Base-by-base conservation (phyloP, 2,329 filamentous ascomycete species). In the Thelonectria discophora region DNA sequence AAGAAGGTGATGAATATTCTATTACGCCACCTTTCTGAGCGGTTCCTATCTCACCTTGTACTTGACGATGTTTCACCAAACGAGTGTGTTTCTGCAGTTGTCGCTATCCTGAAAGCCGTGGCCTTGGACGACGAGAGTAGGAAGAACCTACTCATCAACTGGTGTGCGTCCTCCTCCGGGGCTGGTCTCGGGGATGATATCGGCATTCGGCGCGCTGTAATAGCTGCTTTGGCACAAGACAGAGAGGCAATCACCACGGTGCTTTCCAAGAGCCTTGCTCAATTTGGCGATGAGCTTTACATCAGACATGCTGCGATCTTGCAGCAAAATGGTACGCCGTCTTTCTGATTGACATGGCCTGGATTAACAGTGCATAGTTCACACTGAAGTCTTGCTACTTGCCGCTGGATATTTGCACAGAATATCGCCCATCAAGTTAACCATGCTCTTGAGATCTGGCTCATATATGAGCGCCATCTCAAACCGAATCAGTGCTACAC, bases 261-360 rank as follows among this genome's bases (percentile, higher is more conserved):
- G 37, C 74, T 94, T 58, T 87, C 93, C 69, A 92, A 88, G 71
- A 86, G 84, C 50, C 79, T 97, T 50, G 81, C 81, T 40, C 86
- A 90, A 50, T 97, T 98, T 75, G 92, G 92, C 1, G 94, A 97
- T 69, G 87, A 90, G 51, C 80, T 98, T 11, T 97, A 93, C 71
- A 93, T 98, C 68, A 91, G 88, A 60, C 93, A 98, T 76, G 87
- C 90, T 0, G 89, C 94, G 5, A 86, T 91, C n/a, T 73, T 95
- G 40, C 91, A 94, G 71, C 95, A 99, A 83, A 92, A 98, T 84
- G 90, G 93, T 91, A 78, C 40, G n/a, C 12, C 10, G 2, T 3
- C 18, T 21, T 0, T 5, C n/a, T 30, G n/a, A 13, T 4, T 7
- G 20, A 5, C 0, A 21, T 32, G 8, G 12, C 12, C 52, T 49